Evolutionary conservation across 2,329 filamentous ascomycete genomes (phyloP), one percentile per base, ranked within the genome.

Genomic region (Colletotrichum acutatum): DNA sequence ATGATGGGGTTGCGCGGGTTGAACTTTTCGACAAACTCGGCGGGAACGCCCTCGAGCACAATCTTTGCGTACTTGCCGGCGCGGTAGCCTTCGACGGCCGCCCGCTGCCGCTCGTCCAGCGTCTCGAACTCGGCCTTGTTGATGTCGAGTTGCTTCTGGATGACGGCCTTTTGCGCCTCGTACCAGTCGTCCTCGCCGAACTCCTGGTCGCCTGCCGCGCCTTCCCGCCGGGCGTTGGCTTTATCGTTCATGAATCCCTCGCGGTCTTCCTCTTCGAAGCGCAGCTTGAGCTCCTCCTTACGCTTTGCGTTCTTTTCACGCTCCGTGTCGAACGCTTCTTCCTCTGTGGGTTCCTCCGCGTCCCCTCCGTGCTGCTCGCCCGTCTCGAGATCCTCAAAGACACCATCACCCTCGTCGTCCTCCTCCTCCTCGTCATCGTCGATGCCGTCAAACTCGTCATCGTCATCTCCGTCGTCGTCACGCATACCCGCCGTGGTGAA

Each of bases 101-200:
- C 88, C 65, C 97, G 91, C 74, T 97, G 95, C 56, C 90, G 86
- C 75, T 97, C 93, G 80, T 99, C 97, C 2, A 99, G 89, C 67
- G 90, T 90, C 77, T 95, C 94, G 76, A 97, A 98, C 80, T 98
- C 97, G 71, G 94, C 91, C 79, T 95, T 95, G 85, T 99, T 99
- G 90, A 99, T 98, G 79, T 97, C 94, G 75, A 97, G 89, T 82
- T 99, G 97, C 84, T 98, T 98, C 83, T 98, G 94, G 72, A 99
- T 92, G 81, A 93, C 89, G 37, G 97, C 94, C 85, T 99, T 99
- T 81, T 99, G 97, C 32, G 94, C 91, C 80, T 98, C 97, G 81
- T 99, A 99, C 97, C 97, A 99, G 68, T 99, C 94, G 80, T 99
- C 97, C 83, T 99, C 97, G 65, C 95, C 97, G 78, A 97, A 98